Conservation (phyloP, 441 rosid genomes). For the Erodium moschatum region DNA sequence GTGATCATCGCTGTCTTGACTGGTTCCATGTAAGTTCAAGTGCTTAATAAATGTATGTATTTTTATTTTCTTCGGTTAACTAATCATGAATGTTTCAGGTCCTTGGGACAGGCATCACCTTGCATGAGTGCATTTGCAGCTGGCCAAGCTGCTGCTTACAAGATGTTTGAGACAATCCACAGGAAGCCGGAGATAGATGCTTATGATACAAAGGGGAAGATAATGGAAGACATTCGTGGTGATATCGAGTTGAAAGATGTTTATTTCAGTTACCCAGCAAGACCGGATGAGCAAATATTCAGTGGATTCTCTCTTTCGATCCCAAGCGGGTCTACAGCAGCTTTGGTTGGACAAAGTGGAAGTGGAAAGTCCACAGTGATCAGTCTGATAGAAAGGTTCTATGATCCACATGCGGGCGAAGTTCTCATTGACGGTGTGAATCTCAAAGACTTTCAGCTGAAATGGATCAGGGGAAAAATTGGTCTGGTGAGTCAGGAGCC, state of each 20-base stretch:
- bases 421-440: slow-evolving; percentile 50
- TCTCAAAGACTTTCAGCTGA: slow-evolving; percentile 44
- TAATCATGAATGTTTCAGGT: slow-evolving; percentile 24
- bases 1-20: slow-evolving; percentile 44
- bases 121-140: slow-evolving; percentile 50
- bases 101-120: slow-evolving; percentile 66
- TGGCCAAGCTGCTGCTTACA: slow-evolving; percentile 63
- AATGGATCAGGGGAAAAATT: slow-evolving; percentile 56
- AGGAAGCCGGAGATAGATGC: slow-evolving; percentile 50
- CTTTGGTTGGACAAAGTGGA: slow-evolving; percentile 77
- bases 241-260: slow-evolving; percentile 56
- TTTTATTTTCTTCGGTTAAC: background rate
- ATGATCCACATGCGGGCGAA: slow-evolving; percentile 66
- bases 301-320: slow-evolving; percentile 49
- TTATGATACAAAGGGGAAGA: slow-evolving; percentile 40
- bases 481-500: slow-evolving; percentile 79
- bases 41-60: slow-evolving; percentile 15
- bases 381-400: slow-evolving; percentile 63
- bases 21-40: slow-evolving; percentile 48
- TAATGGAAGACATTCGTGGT: slow-evolving; percentile 43
- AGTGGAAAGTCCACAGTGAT: slow-evolving; percentile 76
- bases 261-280: slow-evolving; percentile 45
- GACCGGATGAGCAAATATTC: slow-evolving; percentile 65
- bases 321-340: slow-evolving; percentile 50
- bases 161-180: slow-evolving; percentile 67